Evolutionary conservation across 1,284 basidiomycete genomes (phyloP).

Genomic region (Moesziomyces sp.): DNA sequence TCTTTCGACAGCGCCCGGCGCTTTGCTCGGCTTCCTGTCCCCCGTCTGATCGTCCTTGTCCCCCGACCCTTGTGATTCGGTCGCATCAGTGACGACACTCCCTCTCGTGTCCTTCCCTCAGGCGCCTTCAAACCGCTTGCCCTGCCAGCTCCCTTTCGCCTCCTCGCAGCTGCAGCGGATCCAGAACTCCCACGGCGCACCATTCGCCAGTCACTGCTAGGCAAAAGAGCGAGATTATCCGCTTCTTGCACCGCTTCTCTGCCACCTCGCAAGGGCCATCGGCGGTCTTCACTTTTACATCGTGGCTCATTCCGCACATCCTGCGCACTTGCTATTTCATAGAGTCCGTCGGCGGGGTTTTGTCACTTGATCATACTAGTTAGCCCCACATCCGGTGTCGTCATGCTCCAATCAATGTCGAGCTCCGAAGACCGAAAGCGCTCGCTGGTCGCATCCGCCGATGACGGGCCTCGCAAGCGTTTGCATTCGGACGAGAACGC

Average conservation of each 20-base stretch:
- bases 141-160: background rate
- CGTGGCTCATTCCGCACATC: background rate
- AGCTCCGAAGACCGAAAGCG: constrained; percentile 55
- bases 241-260: no score
- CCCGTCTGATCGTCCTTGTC: background rate
- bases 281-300: background rate
- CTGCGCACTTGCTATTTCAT: background rate
- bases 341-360: background rate
- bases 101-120: background rate
- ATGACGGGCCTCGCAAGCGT: constrained; percentile 42
- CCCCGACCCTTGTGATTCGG: no score
- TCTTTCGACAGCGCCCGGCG: background rate
- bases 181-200: no score
- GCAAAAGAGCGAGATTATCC: no score
- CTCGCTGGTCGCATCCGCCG: constrained; percentile 27
- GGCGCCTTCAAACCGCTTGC: background rate
- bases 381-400: background rate
- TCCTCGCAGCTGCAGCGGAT: background rate
- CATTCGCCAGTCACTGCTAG: no score
- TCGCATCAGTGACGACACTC: background rate
- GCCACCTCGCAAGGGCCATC: no score
- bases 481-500: constrained; percentile 32
- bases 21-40: background rate
- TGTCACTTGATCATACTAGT: background rate
- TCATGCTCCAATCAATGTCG: constrained; percentile 44